These are phyloP conservation scores for Ephemerocybe angulata DNA, from an alignment of 768 basidiomycete species.

Conservation along the genomic window DNA sequence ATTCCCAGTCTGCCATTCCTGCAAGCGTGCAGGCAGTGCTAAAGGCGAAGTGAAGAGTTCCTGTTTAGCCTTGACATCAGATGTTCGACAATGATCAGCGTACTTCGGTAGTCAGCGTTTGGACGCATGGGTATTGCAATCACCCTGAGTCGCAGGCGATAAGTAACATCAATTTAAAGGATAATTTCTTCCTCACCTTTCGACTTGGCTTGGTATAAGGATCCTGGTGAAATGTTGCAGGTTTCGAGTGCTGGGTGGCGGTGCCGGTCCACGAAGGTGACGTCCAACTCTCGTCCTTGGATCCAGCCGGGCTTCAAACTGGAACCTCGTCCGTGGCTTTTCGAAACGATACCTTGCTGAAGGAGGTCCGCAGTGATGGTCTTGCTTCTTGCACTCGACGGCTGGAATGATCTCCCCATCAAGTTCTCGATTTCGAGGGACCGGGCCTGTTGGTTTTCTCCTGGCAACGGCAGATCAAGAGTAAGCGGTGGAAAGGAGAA, in stretches of 20 bases:
- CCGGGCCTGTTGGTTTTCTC: conserved; percentile 32
- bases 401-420: conserved; percentile 27
- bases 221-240: conserved; percentile 68
- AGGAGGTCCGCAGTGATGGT: conserved; percentile 39
- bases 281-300: too few relatives aligned
- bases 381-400: conserved; percentile 31
- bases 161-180: conserved; percentile 1
- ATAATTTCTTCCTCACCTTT: conserved; percentile 48
- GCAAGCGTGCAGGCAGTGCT: conserved; percentile 44
- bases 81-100: neutral
- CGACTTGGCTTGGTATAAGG: conserved; percentile 47
- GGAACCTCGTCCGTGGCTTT: conserved; percentile 40
- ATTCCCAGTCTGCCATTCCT: conserved; percentile 60
- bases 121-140: conserved; percentile 53
- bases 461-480: conserved; percentile 16
- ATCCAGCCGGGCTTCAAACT: conserved; percentile 43
- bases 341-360: conserved; percentile 23
- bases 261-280: too few relatives aligned
- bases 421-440: conserved; percentile 18
- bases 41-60: too few relatives aligned
- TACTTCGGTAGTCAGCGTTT: conserved; percentile 58
- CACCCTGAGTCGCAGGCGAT: too few relatives aligned
- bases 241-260: too few relatives aligned
- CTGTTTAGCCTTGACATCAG: too few relatives aligned
- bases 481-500: neutral